These are phyloP conservation scores for Cadophora sp. DNA, from an alignment of 2,329 filamentous ascomycete genomes.

Conservation along the genomic window DNA sequence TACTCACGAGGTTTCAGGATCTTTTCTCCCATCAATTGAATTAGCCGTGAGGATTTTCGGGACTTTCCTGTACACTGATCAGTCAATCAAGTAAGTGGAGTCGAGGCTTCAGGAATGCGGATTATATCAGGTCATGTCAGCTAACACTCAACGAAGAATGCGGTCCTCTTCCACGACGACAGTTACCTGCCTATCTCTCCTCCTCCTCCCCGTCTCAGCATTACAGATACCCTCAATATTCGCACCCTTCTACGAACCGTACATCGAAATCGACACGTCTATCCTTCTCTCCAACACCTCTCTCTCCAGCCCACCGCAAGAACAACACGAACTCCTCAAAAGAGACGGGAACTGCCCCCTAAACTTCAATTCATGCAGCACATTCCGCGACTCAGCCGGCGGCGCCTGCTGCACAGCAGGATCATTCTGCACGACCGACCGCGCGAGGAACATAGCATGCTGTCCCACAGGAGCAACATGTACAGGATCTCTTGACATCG, in stretches of 20 bases:
- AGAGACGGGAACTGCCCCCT: conserved; percentile 42
- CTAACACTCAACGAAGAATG: conserved; percentile 33
- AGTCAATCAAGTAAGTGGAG: conserved; percentile 7
- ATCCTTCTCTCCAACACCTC: conserved; percentile 35
- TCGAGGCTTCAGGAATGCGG: not conserved
- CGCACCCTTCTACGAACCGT: conserved; percentile 37
- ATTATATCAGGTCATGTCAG: not conserved
- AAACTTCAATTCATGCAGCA: conserved; percentile 45
- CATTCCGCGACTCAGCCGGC: conserved; percentile 37
- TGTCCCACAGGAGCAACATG: conserved; percentile 45
- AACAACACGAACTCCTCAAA: conserved; percentile 38
- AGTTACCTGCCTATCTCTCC: conserved; percentile 29
- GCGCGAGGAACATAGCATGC: conserved; percentile 43
- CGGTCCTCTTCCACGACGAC: conserved; percentile 20
- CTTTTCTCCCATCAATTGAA: conserved; percentile 1
- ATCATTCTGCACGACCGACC: conserved; percentile 43
- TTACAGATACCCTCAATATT: conserved; percentile 40
- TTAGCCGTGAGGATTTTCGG: not conserved
- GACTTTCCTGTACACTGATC: not conserved
- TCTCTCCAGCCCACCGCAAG: conserved; percentile 18
- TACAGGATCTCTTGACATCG: conserved; percentile 41
- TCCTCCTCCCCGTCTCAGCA: conserved; percentile 34
- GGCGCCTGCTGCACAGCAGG: conserved; percentile 44
- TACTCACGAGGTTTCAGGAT: conserved; percentile 18
- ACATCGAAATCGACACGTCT: conserved; percentile 22